Conservation (phyloP, 2,329 filamentous ascomycete genomes). For the Exophiala sideris region DNA sequence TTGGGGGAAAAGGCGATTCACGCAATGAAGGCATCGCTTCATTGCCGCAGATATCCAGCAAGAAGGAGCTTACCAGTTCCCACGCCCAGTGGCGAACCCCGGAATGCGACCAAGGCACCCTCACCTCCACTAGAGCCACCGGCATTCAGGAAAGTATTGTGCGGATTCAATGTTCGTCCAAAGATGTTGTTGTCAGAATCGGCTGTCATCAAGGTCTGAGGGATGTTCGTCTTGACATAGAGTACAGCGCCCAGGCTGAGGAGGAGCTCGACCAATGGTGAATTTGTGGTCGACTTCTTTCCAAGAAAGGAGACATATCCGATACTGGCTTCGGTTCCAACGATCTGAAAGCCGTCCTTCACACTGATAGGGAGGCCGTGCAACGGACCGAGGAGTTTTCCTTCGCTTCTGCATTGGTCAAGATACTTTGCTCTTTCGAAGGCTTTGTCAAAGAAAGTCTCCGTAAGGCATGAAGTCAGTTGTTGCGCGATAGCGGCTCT, state of each 20-base stretch:
- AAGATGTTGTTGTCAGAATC: constrained; percentile 44
- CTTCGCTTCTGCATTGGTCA: constrained; percentile 28
- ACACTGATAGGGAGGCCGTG: constrained; percentile 34
- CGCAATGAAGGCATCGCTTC: no score
- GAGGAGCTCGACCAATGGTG: constrained; percentile 36
- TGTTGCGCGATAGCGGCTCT: constrained; percentile 30
- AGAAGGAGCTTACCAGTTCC: constrained; percentile 26
- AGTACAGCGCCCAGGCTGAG: constrained; percentile 42
- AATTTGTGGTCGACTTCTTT: constrained; percentile 30
- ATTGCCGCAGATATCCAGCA: no score
- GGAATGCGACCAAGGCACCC: constrained; percentile 36
- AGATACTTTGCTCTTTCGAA: constrained; percentile 29
- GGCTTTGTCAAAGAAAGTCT: constrained; percentile 31
- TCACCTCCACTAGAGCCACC: constrained; percentile 41
- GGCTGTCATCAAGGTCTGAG: constrained; percentile 50
- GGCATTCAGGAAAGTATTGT: constrained; percentile 33
- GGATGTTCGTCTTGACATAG: constrained; percentile 54
- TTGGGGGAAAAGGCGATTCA: no score
- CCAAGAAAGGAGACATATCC: constrained; percentile 38
- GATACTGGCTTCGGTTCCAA: constrained; percentile 28
- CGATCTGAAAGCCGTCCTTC: constrained; percentile 32
- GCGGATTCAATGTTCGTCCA: constrained; percentile 41
- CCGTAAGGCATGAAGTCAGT: constrained; percentile 31
- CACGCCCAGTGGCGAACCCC: constrained; percentile 33
- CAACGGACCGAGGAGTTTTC: constrained; percentile 30